These are phyloP conservation scores for Bonia amplexicaulis DNA, from an alignment of 176 grass and related monocot species.

Conservation along the genomic window DNA sequence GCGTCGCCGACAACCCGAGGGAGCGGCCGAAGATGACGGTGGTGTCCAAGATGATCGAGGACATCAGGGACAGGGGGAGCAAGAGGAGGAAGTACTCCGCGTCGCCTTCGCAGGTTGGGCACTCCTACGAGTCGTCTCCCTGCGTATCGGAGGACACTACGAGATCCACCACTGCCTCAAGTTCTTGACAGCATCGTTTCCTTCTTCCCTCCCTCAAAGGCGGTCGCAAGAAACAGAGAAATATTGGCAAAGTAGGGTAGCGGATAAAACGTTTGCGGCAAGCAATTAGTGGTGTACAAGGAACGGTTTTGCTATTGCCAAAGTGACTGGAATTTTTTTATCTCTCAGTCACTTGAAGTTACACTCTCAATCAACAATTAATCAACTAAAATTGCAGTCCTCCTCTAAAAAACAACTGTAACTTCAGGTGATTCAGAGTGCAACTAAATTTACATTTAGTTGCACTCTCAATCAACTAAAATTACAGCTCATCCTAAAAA, in stretches of 20 bases:
- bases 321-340: no score
- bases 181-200: slow-evolving; percentile 28
- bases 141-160: slow-evolving; percentile 57
- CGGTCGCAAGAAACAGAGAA: background rate
- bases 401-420: no score
- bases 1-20: slow-evolving; percentile 42
- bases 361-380: no score
- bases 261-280: background rate
- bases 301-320: no score
- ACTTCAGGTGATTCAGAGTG: no score
- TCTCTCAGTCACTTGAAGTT: no score
- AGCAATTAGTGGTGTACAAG: background rate
- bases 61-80: slow-evolving; percentile 82
- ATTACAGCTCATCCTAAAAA: no score
- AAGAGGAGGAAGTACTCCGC: slow-evolving; percentile 54
- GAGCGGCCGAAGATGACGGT: slow-evolving; percentile 70
- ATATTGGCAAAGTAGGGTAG: background rate
- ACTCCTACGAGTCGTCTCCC: slow-evolving; percentile 57
- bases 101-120: slow-evolving; percentile 47
- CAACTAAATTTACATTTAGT: no score
- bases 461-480: no score
- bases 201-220: background rate
- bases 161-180: slow-evolving; percentile 40
- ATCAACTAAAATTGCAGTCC: no score
- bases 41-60: slow-evolving; percentile 91